Evolutionary conservation across 2,329 filamentous ascomycete genomes (phyloP).

Genomic region (Beauveria rudraprayagi): DNA sequence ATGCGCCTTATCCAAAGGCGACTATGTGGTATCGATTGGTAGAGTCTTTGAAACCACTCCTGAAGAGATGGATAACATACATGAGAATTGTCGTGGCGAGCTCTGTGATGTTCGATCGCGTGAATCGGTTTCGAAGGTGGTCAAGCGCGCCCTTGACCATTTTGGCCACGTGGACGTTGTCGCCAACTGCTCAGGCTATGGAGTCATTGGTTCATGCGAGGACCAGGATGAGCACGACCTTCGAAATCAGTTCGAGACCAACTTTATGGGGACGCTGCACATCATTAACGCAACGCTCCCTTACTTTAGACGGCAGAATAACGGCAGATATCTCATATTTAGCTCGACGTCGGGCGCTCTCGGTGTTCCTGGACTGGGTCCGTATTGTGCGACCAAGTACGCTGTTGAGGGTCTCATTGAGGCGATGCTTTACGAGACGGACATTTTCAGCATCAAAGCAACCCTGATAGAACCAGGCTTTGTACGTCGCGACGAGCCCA

Average conservation of each 20-base stretch:
- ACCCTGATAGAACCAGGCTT: constrained; percentile 89
- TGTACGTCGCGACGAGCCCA: constrained; percentile 73
- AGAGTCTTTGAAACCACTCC: constrained; percentile 69
- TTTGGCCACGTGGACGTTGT: constrained; percentile 84
- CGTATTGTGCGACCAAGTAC: constrained; percentile 96
- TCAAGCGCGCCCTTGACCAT: constrained; percentile 60
- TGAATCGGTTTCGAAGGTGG: constrained; percentile 64
- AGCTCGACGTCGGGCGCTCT: constrained; percentile 85
- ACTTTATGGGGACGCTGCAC: constrained; percentile 91
- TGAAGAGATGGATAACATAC: constrained; percentile 63
- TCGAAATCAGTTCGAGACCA: constrained; percentile 93
- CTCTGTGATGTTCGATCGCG: constrained; percentile 84
- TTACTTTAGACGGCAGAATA: constrained; percentile 69
- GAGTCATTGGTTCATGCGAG: constrained; percentile 90
- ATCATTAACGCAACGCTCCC: constrained; percentile 85
- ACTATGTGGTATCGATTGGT: constrained; percentile 80
- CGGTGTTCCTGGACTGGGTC: constrained; percentile 87
- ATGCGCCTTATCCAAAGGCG: constrained; percentile 68
- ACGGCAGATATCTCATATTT: constrained; percentile 86
- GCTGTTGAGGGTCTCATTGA: constrained; percentile 93
- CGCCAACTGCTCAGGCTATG: constrained; percentile 90
- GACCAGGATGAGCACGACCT: constrained; percentile 95
- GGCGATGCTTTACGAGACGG: constrained; percentile 92
- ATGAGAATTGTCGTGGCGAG: constrained; percentile 67
- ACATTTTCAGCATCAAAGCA: constrained; percentile 83